These are phyloP conservation scores for Pleurotus ostreatus DNA, from an alignment of 768 basidiomycete species.

Conservation along the genomic window DNA sequence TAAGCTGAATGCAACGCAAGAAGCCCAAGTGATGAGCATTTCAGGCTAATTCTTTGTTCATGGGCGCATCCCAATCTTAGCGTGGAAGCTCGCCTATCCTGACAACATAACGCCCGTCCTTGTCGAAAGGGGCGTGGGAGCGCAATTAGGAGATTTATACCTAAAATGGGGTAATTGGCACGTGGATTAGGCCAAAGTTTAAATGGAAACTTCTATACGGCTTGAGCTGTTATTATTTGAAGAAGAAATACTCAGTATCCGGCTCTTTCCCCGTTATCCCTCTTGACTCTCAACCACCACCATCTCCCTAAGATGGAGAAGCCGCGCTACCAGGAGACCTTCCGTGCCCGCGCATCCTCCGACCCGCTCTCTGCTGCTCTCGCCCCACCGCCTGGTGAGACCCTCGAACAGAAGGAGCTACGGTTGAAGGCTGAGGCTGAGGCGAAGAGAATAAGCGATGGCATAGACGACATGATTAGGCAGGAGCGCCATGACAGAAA, in stretches of 20 bases:
- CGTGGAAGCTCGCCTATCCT: too few species aligned
- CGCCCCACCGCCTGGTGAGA: conserved; percentile 70
- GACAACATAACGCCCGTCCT: too few species aligned
- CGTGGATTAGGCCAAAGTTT: conserved; percentile 1
- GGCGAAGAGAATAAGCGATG: conserved; percentile 70
- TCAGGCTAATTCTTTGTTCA: too few species aligned
- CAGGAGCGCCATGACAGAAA: conserved; percentile 58
- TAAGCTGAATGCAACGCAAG: too few species aligned
- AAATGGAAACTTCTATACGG: conserved; percentile 8
- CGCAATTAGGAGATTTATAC: neutral
- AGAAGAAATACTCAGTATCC: conserved; percentile 1
- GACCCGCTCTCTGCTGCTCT: conserved; percentile 71
- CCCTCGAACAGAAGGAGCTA: conserved; percentile 58
- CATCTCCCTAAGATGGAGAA: conserved; percentile 33
- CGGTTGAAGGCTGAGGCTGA: conserved; percentile 65
- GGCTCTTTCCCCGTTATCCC: conserved; percentile 10
- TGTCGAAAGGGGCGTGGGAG: neutral
- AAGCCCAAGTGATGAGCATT: too few species aligned
- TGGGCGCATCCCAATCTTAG: too few species aligned
- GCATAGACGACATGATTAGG: conserved; percentile 76
- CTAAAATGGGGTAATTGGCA: conserved; percentile 1
- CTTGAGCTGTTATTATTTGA: neutral
- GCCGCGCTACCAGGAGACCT: conserved; percentile 24
- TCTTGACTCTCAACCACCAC: conserved; percentile 16
- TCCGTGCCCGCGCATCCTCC: conserved; percentile 42